phyloP scores from a whole-genome alignment of 179 eudicot species.

The Sideroxylon spinosum region DNA sequence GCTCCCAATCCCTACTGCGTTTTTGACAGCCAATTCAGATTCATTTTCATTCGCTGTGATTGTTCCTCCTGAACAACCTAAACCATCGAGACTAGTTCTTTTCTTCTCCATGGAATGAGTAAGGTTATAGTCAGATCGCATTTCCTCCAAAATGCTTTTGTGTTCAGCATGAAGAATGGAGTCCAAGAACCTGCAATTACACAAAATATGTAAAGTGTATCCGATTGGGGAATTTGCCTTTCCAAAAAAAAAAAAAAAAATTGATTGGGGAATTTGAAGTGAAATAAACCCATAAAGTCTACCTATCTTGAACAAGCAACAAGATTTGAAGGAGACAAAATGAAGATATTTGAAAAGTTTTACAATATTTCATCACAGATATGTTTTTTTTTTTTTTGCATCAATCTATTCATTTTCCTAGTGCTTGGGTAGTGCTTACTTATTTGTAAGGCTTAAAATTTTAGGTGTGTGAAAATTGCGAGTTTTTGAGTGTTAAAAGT shows the following conservation, averaged over 20 bases:
- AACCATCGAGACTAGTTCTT: neutral
- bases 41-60: slow-evolving; percentile 15
- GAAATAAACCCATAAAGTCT: neutral
- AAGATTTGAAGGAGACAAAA: neutral
- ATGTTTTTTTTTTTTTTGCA: neutral
- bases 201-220: neutral
- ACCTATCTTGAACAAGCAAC: neutral
- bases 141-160: slow-evolving; percentile 74
- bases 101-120: slow-evolving; percentile 31
- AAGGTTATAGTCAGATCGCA: slow-evolving; percentile 66
- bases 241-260: too few relatives aligned
- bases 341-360: neutral
- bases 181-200: slow-evolving; percentile 60
- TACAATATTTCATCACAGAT: neutral
- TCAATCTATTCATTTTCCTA: neutral
- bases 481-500: too few relatives aligned
- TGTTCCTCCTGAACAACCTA: slow-evolving; percentile 10
- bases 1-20: slow-evolving; percentile 24
- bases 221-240: neutral
- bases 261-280: neutral
- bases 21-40: slow-evolving; percentile 20
- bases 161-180: slow-evolving; percentile 90
- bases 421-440: neutral
- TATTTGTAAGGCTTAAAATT: too few relatives aligned
- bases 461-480: too few relatives aligned